These are phyloP conservation scores for Hypoxylon sp. DNA, from an alignment of 2,329 filamentous ascomycete species.

Conservation along the genomic window DNA sequence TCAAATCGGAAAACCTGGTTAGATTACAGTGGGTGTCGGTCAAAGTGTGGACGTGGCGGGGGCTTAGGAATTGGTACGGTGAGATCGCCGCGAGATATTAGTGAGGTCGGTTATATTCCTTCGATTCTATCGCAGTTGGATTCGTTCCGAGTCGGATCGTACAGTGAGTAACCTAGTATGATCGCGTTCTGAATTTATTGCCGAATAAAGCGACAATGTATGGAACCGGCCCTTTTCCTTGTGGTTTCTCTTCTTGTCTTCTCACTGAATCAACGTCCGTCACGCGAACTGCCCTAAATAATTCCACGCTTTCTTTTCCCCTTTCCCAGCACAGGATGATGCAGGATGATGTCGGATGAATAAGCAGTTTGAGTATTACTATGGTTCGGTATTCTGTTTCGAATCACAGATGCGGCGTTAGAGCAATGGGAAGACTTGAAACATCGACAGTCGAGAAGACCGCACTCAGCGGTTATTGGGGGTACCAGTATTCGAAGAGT, in stretches of 20 bases:
- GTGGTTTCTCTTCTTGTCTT: slow-evolving; percentile 29
- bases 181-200: slow-evolving; percentile 13
- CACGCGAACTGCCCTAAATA: slow-evolving; percentile 33
- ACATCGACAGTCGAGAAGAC: slow-evolving; percentile 41
- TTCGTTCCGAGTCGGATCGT: slow-evolving; percentile 21
- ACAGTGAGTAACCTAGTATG: slow-evolving; percentile 14
- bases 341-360: slow-evolving; percentile 13
- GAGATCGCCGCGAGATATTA: slow-evolving; percentile 35
- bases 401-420: slow-evolving; percentile 36
- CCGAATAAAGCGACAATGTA: slow-evolving; percentile 7
- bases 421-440: slow-evolving; percentile 41
- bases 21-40: slow-evolving; percentile 14
- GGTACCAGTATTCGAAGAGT: slow-evolving; percentile 24
- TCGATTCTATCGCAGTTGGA: slow-evolving; percentile 28
- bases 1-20: slow-evolving; percentile 26
- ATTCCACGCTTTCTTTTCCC: slow-evolving; percentile 22
- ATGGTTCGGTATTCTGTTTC: slow-evolving; percentile 33
- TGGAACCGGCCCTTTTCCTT: slow-evolving; percentile 16
- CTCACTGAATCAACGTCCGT: slow-evolving; percentile 29
- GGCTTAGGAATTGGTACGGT: slow-evolving; percentile 25
- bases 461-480: slow-evolving; percentile 44
- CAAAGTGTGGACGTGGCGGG: slow-evolving; percentile 27
- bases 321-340: slow-evolving; percentile 6
- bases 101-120: slow-evolving; percentile 20
- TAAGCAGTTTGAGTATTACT: slow-evolving; percentile 36